Evolutionary conservation across 208 protist genomes (phyloP), one percentile per base, ranked within the genome.

Genomic region (Wallacemonas rigidus): DNA sequence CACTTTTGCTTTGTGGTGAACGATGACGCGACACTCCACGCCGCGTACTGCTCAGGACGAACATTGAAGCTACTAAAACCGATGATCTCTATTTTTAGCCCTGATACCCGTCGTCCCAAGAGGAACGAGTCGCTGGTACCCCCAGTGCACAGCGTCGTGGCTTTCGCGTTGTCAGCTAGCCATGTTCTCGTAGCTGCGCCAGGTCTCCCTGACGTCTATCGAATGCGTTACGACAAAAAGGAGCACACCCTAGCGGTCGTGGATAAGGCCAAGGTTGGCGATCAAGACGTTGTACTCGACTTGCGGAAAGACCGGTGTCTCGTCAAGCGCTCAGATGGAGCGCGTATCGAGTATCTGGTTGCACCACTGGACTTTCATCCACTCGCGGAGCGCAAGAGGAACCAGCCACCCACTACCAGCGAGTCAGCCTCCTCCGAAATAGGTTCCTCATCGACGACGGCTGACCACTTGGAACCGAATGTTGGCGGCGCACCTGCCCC

Each of bases 1-100:
- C 81, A 86, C 54, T 94, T 94, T 80, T 74, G 77, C 58, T 85
- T 96, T 67, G 72, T 91, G 2, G 72, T 79, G 8, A 85, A 91
- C 67, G 65, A 88, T 41, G 86, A 94, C 69, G 88, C 77, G 44
- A 85, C 86, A n/a, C 64, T 94, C 15, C 72, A 87, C 64, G 85
- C 57, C 38, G 81, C 87, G 58, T 87, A 94, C 67, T 76, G 91
- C 0, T 79, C 72, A 9, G 73, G 74, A 17, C 71, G 71, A 35
- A 56, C 26, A 39, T 71, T 88, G 14, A 81, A 82, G 39, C 75
- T 88, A 48, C 63, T 91, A 61, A 51, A 58, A 26, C 68, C 84
- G 12, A 81, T 94, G 80, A 48, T 89, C 39, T 71, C 67, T 14
- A 71, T 74, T 57, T 94, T 85, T 67, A 85, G 67, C 43, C 70